Base-by-base conservation (phyloP, 805 yeast species). In the Yarrowia sp. region DNA sequence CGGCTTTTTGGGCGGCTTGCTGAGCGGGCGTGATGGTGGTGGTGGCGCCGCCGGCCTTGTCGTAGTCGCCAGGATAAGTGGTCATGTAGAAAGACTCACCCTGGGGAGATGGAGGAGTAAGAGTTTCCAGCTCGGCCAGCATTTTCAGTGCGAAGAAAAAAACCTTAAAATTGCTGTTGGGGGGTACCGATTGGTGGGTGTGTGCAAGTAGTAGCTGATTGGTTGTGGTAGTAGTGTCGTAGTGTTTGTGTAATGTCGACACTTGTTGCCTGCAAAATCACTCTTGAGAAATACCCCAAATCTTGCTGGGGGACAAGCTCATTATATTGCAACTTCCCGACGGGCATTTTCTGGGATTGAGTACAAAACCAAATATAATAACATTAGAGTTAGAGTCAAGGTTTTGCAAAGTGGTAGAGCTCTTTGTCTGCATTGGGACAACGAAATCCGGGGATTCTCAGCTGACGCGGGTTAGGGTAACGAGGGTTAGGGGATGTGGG, bases 1-100 rank as follows among this genome's bases (percentile, higher is more conserved):
- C 64, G n/a, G 66, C 66, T 15, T 64, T 42, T 28, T 64, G 50
- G 38, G 65, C 64, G 7, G 65, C 66, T 55, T 42, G 55, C 53
- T 64, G 66, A 28, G 43, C 65, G 18, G 64, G 63, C 10, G 51
- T 55, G 41, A 57, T 35, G 35, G 55, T 48, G 41, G 47, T 35
- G 35, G 55, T 48, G 41, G 47, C 32, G 8, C 17, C 8, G 45
- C 51, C 4, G 31, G 28, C 28, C 50, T 50, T 63, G 62, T 38
- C 65, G 44, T 45, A 32, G 32, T 44, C 55, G 42, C 38, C 43
- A 15, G 55, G 45, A 14, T 18, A 38, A 11, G 61, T 33, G 42
- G 45, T 38, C 45, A 53, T 38, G 57, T 18, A 38, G 41, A 43
- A 28, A 14, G 47, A 64, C 47, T 33, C 62, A 43, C 60, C 64